Percentiles rank a stretch among this genome's conserved stretches.
phyloP scores from a whole-genome alignment of 2,329 filamentous ascomycete species.

The Davidsoniella neocaledoniae region DNA sequence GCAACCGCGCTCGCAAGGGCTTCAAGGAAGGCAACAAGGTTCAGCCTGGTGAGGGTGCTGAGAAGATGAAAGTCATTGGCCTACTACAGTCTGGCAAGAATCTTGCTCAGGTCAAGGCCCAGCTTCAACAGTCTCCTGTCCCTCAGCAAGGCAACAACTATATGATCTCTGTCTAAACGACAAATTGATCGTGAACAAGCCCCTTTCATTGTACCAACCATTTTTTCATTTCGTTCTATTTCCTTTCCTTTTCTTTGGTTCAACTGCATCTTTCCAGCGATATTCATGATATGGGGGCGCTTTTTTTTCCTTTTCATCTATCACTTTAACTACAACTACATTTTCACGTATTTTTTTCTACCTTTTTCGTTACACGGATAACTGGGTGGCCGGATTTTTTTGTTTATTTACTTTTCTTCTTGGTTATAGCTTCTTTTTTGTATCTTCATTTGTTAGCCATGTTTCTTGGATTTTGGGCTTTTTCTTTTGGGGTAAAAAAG shows the following conservation, averaged over 20 bases:
- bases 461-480: conserved; percentile 5
- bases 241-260: not conserved
- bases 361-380: not conserved
- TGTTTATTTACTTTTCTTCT: not conserved
- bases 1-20: conserved; percentile 61
- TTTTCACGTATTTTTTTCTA: conserved; percentile 1
- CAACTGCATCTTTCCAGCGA: conserved; percentile 2
- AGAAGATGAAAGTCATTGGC: conserved; percentile 72
- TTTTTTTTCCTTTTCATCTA: not conserved
- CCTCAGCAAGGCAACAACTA: conserved; percentile 41
- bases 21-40: conserved; percentile 46
- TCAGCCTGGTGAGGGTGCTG: conserved; percentile 69
- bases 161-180: conserved; percentile 51
- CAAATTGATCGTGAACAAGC: not conserved
- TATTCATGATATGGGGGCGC: conserved; percentile 7
- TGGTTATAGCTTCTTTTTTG: not conserved
- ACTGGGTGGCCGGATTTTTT: not conserved
- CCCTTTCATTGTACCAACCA: not conserved
- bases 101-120: conserved; percentile 25
- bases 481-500: conserved; percentile 8
- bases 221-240: not conserved
- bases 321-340: not conserved
- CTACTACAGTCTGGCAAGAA: conserved; percentile 71
- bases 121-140: conserved; percentile 7
- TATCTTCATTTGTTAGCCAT: not conserved